Conservation (phyloP, 2,329 filamentous ascomycete genomes). For the Metarhizium humberi region DNA sequence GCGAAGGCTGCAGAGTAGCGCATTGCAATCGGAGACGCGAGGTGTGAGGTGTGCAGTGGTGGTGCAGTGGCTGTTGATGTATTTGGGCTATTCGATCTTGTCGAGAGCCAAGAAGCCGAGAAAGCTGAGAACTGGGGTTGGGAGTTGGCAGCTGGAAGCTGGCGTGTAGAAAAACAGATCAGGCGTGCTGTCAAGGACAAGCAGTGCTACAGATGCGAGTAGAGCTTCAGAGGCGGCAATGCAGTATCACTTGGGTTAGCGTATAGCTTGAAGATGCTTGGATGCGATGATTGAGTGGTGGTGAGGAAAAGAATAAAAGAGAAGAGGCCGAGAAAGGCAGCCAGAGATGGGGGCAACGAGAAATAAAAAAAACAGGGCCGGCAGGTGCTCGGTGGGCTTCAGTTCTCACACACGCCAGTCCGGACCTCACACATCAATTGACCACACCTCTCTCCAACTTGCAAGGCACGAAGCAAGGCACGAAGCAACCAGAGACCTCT, state of each 20-base stretch:
- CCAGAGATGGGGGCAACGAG: conserved; percentile 3
- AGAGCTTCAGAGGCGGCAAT: conserved; percentile 6
- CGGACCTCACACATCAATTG: background rate
- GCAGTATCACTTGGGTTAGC: conserved; percentile 1
- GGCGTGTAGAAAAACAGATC: conserved; percentile 1
- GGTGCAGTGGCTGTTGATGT: background rate
- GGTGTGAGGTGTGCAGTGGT: background rate
- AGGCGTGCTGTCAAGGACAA: conserved; percentile 1
- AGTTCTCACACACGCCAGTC: background rate
- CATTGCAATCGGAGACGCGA: conserved; percentile 21
- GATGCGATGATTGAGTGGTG: conserved; percentile 8
- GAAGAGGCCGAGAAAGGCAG: conserved; percentile 1
- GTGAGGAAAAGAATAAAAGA: conserved; percentile 1
- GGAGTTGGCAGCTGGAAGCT: background rate
- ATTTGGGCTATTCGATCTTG: background rate
- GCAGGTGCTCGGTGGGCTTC: background rate
- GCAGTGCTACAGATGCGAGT: conserved; percentile 4
- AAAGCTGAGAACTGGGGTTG: background rate
- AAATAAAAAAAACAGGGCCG: conserved; percentile 3
- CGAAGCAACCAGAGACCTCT: too few species aligned
- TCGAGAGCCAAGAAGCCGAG: too few species aligned
- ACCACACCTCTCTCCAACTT: too few species aligned
- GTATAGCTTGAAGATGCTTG: conserved; percentile 5
- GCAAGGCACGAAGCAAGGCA: too few species aligned
- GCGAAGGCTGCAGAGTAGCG: conserved; percentile 29